Evolutionary conservation across 2,329 filamentous ascomycete genomes (phyloP), one percentile per base, ranked within the genome.

Genomic region (Cercospora sojina): DNA sequence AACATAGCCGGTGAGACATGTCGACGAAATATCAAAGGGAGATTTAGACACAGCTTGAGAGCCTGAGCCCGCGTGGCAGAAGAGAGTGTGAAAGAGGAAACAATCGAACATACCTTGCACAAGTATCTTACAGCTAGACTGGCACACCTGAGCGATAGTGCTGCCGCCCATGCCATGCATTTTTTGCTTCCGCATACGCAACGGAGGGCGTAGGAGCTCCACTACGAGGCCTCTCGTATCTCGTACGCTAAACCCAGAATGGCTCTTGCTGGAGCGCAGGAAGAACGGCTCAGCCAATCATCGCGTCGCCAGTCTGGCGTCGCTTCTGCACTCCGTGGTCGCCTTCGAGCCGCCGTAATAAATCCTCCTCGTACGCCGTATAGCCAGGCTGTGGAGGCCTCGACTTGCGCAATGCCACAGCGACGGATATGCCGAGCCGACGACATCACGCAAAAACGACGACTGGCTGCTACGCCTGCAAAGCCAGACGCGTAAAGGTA

Each of bases 401-500:
- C 23, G n/a, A 53, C 12, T n/a, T 53, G 2, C n/a, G 31, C 59
- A 16, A 62, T 62, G 59, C 27, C 47, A 32, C 59, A 62, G 38
- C 25, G 27, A 51, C 23, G 16, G 27, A 29, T 23, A 75, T 75
- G 73, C 72, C 74, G 6, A 73, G 71, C 29, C 71, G 74, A 35
- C 57, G 72, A 20, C 74, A 73, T 41, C 74, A 76, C 65, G 68
- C 68, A 12, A 76, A 76, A 55, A 73, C 71, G 18, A 69, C 71
- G 9, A 67, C 68, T 2, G 74, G 74, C 10, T 74, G 74, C 56
- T 47, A 57, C 6, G 59, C 69, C 25, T 76, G 74, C 67, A 76
- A 76, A 67, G 64, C 65, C 5, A 60, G 74, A 55, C 70, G 72
- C 29, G 73, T 75, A n/a, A 76, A 75, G 70, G 74, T 74, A 68